These are phyloP conservation scores for Plasmopara muralis DNA, from an alignment of 352 stramenopile species.

Conservation along the genomic window DNA sequence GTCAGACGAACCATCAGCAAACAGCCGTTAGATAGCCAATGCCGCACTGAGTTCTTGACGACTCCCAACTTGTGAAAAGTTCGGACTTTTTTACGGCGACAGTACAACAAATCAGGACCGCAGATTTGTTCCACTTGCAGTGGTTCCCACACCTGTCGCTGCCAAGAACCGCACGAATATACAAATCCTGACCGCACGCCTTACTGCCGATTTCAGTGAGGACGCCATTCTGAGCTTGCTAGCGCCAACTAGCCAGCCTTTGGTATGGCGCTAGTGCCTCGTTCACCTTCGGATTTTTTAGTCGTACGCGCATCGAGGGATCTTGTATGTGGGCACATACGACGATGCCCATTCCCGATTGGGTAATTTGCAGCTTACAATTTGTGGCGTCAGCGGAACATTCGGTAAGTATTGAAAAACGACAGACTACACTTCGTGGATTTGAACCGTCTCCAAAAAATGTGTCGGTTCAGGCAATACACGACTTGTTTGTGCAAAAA, in stretches of 20 bases:
- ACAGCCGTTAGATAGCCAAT: not conserved
- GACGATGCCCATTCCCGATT: not conserved
- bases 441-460: not conserved
- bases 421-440: not conserved
- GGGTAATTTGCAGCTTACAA: not conserved
- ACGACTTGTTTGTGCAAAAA: not conserved
- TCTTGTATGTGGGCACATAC: not conserved
- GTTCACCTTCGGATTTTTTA: not conserved
- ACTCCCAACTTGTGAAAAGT: not conserved
- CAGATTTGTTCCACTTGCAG: not conserved
- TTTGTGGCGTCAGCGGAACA: not conserved
- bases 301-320: not conserved
- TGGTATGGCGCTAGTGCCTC: not conserved
- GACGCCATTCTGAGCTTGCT: not conserved
- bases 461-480: not conserved
- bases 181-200: not conserved
- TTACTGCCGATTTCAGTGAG: not conserved
- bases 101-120: not conserved
- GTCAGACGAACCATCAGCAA: not conserved
- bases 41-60: not conserved
- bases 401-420: not conserved
- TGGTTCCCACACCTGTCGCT: not conserved
- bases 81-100: not conserved
- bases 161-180: not conserved
- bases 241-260: not conserved